phyloP scores from a whole-genome alignment of 1,284 basidiomycete species.

The Spongispora temasekensis region DNA sequence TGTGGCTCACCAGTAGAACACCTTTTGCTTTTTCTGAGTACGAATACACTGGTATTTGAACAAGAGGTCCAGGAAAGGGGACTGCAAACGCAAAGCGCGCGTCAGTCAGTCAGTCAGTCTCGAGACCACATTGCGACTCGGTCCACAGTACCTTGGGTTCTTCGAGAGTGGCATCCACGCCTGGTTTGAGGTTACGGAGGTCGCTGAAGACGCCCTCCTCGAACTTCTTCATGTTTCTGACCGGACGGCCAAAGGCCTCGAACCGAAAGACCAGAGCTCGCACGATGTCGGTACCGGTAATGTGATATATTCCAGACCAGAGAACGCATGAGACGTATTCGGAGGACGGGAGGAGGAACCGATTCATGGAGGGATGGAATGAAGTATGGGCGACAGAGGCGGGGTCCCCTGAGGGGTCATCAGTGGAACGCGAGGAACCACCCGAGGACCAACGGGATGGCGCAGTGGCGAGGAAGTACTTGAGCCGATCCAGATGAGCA shows the following conservation, averaged over 20 bases:
- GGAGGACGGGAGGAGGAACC: constrained; percentile 80
- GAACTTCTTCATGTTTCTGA: constrained; percentile 86
- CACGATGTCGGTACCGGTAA: constrained; percentile 90
- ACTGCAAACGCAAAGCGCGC: too few relatives aligned
- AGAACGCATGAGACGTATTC: constrained; percentile 89
- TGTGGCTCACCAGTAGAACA: constrained; percentile 81
- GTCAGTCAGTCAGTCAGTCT: too few relatives aligned
- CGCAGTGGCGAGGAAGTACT: constrained; percentile 86
- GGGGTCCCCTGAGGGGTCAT: constrained; percentile 17
- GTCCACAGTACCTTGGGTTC: constrained; percentile 92
- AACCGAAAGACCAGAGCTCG: constrained; percentile 87
- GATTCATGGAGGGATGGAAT: constrained; percentile 73
- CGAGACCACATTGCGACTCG: too few relatives aligned
- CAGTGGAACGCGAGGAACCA: constrained; percentile 27
- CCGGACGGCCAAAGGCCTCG: constrained; percentile 83
- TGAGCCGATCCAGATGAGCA: constrained; percentile 73
- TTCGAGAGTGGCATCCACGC: constrained; percentile 85
- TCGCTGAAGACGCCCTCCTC: constrained; percentile 94
- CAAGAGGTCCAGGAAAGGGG: constrained; percentile 87
- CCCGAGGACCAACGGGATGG: constrained; percentile 63
- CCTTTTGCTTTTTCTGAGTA: constrained; percentile 95
- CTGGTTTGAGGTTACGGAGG: constrained; percentile 88
- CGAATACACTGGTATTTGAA: constrained; percentile 95
- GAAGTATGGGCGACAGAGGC: constrained; percentile 29
- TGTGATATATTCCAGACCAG: constrained; percentile 88